Percentiles rank a stretch among this genome's conserved stretches.
Evolutionary conservation across 345 rosid species (phyloP).

Genomic region (Diplotaxis tenuifolia): DNA sequence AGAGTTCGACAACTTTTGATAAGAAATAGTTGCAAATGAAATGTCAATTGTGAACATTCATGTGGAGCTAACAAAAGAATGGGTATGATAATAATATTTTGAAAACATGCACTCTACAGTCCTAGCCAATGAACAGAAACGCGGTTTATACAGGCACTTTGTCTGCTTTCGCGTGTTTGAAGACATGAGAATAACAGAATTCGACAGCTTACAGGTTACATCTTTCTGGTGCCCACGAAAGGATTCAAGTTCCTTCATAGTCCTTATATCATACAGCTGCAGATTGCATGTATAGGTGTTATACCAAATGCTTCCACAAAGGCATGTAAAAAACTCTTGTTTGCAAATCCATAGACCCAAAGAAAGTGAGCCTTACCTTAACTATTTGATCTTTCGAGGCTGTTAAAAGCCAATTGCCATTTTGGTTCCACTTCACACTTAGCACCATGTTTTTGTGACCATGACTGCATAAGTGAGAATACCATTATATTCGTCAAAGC

Average conservation of each 20-base stretch:
- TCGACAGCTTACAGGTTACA: conserved; percentile 69
- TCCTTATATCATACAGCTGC: conserved; percentile 94
- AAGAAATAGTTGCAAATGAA: conserved; percentile 14
- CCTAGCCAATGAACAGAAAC: conserved; percentile 7
- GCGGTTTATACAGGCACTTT: not conserved
- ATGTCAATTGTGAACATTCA: not conserved
- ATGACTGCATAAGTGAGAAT: conserved; percentile 62
- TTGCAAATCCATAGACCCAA: not conserved
- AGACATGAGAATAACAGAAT: conserved; percentile 22
- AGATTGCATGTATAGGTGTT: conserved; percentile 28
- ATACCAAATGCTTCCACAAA: conserved; percentile 4
- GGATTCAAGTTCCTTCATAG: conserved; percentile 99
- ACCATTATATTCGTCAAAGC: conserved; percentile 20
- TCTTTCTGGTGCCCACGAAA: conserved; percentile 95
- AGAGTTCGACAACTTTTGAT: conserved; percentile 3
- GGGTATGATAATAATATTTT: not conserved
- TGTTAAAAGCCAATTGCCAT: conserved; percentile 97
- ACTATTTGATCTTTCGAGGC: conserved; percentile 96
- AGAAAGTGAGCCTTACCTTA: conserved; percentile 51
- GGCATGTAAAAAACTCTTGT: not conserved
- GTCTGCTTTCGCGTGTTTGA: conserved; percentile 2
- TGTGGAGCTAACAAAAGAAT: not conserved
- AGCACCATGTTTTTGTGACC: conserved; percentile 98
- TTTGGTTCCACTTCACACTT: conserved; percentile 97
- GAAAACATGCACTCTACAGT: not conserved